phyloP scores from a whole-genome alignment of 2,329 filamentous ascomycete species.

The Sporothrix variecibatus region DNA sequence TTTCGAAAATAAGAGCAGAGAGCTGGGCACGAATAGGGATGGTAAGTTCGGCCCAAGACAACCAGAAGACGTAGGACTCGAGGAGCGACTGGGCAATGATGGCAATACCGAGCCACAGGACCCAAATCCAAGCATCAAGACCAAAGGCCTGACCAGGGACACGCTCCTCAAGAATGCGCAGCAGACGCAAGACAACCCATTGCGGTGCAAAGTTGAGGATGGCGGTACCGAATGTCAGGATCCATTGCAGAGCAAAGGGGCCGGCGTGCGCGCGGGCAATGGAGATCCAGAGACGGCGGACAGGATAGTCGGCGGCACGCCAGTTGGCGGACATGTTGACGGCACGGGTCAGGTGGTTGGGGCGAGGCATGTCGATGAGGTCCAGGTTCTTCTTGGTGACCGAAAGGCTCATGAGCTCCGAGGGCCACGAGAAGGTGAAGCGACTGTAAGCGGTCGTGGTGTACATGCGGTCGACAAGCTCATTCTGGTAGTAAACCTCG shows the following conservation, averaged over 20 bases:
- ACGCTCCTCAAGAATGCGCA: conserved; percentile 63
- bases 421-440: conserved; percentile 68
- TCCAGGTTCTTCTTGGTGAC: conserved; percentile 61
- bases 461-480: conserved; percentile 63
- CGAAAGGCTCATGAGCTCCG: conserved; percentile 55
- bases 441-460: conserved; percentile 62
- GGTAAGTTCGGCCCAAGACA: conserved; percentile 62
- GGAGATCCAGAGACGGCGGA: conserved; percentile 59
- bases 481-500: conserved; percentile 61
- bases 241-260: conserved; percentile 60
- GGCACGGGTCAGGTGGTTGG: conserved; percentile 57
- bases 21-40: conserved; percentile 70
- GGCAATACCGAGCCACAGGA: conserved; percentile 62
- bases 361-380: conserved; percentile 61
- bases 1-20: conserved; percentile 72
- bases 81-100: conserved; percentile 62
- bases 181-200: conserved; percentile 65
- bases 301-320: conserved; percentile 48
- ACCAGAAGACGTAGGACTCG: conserved; percentile 68
- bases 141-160: conserved; percentile 48
- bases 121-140: conserved; percentile 66
- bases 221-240: conserved; percentile 55
- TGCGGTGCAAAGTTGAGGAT: conserved; percentile 70
- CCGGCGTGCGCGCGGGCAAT: conserved; percentile 60
- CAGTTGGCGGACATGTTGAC: conserved; percentile 54